Base-by-base conservation (phyloP, 331 rosid genomes). In the Malus hybrid region DNA sequence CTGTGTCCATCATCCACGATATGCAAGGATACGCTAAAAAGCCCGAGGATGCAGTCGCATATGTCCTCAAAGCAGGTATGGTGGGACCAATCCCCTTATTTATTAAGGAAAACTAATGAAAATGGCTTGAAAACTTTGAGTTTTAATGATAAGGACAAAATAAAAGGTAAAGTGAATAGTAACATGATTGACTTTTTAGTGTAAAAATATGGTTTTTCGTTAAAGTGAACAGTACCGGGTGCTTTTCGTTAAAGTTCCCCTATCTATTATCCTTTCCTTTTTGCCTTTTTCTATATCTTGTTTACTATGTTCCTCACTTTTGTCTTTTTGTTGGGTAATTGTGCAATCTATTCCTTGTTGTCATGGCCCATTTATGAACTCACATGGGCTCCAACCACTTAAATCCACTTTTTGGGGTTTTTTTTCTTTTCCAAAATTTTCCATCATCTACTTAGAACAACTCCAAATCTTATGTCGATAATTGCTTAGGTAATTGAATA, bases 11-110 rank as follows among this genome's bases (percentile, higher is more conserved):
- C 50, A 85, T 90, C 67, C 67, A 82, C 28, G 90, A 86, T 3
- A 27, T 42, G 5, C 95, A 90, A 42, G 76, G 77, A 50, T 91
- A 84, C 59, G 90, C 90, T 1, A 91, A 88, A 72, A 66, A 83
- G 63, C 85, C 96, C 2, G 98, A 91, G 76, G 98, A 89, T 72
- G 93, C 96, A 2, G 83, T 89, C 56, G 96, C 83, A 5, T 96
- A 84, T 67, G 96, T 87, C 6, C 95, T 89, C 22, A 72, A 59
- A 22, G 98, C 98, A 19, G 98, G 98, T 93, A 82, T 19, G 4
- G 42, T 73, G 28, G 72, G 52, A 33, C 72, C 57, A n/a, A 22
- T 42, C 5, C 48, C 14, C 14, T 1, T 42, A 42, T 42, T 14
- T 10, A 10, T 42, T 42, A 42, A 22, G 22, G 22, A 22, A 22